These are phyloP conservation scores for Vicia sativa DNA, from an alignment of 306 rosid genomes.

Conservation along the genomic window DNA sequence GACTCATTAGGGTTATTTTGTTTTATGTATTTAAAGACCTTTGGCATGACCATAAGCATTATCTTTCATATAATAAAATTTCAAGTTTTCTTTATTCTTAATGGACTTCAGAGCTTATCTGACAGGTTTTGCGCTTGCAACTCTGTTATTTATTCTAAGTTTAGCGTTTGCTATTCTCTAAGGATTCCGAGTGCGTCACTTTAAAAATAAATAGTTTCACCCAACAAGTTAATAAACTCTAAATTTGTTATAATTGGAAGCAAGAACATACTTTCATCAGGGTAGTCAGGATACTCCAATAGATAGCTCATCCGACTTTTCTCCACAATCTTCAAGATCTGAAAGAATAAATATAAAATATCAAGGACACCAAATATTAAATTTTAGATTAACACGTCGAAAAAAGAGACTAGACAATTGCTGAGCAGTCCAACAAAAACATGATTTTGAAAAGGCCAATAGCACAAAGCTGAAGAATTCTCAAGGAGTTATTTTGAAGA, in stretches of 20 bases:
- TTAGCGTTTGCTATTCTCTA: too few relatives aligned
- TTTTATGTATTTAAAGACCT: too few relatives aligned
- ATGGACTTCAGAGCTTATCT: too few relatives aligned
- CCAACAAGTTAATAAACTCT: background rate
- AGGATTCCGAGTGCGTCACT: too few relatives aligned
- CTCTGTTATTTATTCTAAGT: too few relatives aligned
- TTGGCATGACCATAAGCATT: too few relatives aligned
- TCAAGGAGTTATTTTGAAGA: constrained; percentile 5
- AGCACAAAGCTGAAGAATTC: background rate
- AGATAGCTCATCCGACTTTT: constrained; percentile 33
- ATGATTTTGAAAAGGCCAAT: background rate
- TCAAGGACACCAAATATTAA: background rate
- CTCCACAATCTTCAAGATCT: constrained; percentile 52
- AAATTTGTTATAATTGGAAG: background rate
- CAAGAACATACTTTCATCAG: constrained; percentile 62
- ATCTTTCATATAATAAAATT: too few relatives aligned
- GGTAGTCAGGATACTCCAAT: constrained; percentile 69
- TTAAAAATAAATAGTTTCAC: too few relatives aligned
- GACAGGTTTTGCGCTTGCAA: too few relatives aligned
- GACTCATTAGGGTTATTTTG: too few relatives aligned
- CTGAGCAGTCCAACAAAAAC: background rate
- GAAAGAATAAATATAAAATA: constrained; percentile 32
- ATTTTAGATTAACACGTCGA: background rate
- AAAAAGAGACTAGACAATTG: background rate
- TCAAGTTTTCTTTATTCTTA: too few relatives aligned